These are phyloP conservation scores for Blakeslea trispora DNA, from an alignment of 371 early-diverging fungal genomes.

Conservation along the genomic window DNA sequence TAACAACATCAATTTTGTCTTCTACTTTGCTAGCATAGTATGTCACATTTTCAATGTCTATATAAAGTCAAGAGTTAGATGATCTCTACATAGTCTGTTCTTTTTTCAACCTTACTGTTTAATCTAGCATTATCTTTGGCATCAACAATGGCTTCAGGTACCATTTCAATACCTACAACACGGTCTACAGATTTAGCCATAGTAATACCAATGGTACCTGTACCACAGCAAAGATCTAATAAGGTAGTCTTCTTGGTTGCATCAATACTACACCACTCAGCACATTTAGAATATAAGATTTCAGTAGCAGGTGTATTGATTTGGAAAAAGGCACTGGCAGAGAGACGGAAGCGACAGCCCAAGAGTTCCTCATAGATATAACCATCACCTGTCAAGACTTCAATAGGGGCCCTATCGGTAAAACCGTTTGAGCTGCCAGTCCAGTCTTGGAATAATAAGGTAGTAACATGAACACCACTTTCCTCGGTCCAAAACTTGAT, in stretches of 20 bases:
- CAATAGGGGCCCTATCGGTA: slow-evolving; percentile 47
- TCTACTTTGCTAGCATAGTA: slow-evolving; percentile 65
- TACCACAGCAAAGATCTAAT: slow-evolving; percentile 88
- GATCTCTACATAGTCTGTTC: neutral
- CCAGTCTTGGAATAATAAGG: slow-evolving; percentile 61
- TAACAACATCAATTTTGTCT: slow-evolving; percentile 50
- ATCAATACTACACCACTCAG: slow-evolving; percentile 47
- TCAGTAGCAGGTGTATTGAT: slow-evolving; percentile 77
- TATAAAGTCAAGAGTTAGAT: neutral
- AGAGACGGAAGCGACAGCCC: slow-evolving; percentile 69
- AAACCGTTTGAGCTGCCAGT: slow-evolving; percentile 63
- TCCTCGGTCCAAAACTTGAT: slow-evolving; percentile 32
- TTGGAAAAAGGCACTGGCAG: slow-evolving; percentile 81
- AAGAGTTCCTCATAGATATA: slow-evolving; percentile 69
- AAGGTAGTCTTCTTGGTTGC: slow-evolving; percentile 46
- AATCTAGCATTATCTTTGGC: slow-evolving; percentile 70
- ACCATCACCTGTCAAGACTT: slow-evolving; percentile 59
- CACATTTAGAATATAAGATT: slow-evolving; percentile 58
- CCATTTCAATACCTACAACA: slow-evolving; percentile 81
- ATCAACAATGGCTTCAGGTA: slow-evolving; percentile 72
- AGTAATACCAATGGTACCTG: slow-evolving; percentile 86
- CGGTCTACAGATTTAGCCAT: slow-evolving; percentile 68
- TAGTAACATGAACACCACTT: slow-evolving; percentile 41
- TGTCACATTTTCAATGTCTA: slow-evolving; percentile 46
- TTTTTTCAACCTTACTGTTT: slow-evolving; percentile 51